phyloP scores from a whole-genome alignment of 768 basidiomycete genomes.

The Phylloporus sp. region DNA sequence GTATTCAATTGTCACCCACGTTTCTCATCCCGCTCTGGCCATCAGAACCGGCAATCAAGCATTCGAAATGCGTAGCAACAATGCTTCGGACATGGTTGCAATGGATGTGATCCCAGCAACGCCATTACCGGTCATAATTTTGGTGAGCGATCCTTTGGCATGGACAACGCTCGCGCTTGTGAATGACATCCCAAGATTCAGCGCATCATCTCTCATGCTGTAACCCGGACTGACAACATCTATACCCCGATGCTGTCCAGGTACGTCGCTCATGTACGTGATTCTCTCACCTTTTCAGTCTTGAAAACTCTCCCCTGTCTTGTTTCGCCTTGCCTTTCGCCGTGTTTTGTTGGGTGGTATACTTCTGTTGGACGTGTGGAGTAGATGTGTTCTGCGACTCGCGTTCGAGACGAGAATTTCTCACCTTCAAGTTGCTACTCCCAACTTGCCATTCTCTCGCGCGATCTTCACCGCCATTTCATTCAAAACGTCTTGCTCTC shows the following conservation, averaged over 20 bases:
- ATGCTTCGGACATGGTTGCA: not conserved
- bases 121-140: not conserved
- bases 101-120: not conserved
- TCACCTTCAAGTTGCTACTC: not conserved
- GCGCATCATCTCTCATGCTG: not conserved
- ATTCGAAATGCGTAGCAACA: not conserved
- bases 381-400: not conserved
- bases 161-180: not conserved
- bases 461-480: not conserved
- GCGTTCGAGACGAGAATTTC: not conserved
- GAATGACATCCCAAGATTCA: not conserved
- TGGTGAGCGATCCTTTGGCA: not conserved
- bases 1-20: not conserved
- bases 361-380: not conserved
- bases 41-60: not conserved
- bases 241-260: not conserved
- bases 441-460: not conserved
- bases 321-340: not conserved
- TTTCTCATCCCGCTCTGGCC: not conserved
- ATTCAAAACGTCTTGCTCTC: no score
- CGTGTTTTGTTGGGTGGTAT: not conserved
- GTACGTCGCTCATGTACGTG: not conserved
- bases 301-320: not conserved
- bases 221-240: not conserved
- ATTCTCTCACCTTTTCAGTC: not conserved